Evolutionary conservation across 140 eudicot species (phyloP).

Genomic region (Erigeron philadelphicus): DNA sequence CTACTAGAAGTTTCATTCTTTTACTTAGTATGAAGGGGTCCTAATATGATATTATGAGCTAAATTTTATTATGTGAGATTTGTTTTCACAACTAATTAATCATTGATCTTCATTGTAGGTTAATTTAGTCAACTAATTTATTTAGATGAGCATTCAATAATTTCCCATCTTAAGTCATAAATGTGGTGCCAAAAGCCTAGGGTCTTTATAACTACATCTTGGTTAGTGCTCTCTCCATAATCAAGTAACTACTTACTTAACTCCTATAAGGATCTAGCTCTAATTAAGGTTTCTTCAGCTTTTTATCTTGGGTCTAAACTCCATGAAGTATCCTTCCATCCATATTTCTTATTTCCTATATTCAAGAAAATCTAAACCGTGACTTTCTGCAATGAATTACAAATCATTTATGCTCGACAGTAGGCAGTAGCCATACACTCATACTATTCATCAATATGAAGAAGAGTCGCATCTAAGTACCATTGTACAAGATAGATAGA

Average conservation of each 20-base stretch:
- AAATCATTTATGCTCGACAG: not conserved
- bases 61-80: not conserved
- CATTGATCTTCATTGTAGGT: not conserved
- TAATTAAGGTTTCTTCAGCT: not conserved
- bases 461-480: not conserved
- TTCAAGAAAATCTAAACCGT: not conserved
- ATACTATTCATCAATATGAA: not conserved
- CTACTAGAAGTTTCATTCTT: not conserved
- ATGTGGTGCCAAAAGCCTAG: not conserved
- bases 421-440: not conserved
- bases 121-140: not conserved
- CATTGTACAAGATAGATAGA: not conserved
- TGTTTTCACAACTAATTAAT: not conserved
- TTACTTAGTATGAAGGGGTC: conserved; percentile 1
- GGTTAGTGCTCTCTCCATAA: not conserved
- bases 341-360: not conserved
- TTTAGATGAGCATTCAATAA: not conserved
- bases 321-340: not conserved
- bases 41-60: not conserved
- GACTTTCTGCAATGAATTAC: not conserved
- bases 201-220: not conserved
- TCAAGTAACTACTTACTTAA: not conserved
- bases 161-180: not conserved
- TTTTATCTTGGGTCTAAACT: not conserved
- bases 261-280: not conserved